Evolutionary conservation across 768 basidiomycete genomes (phyloP), one percentile per base, ranked within the genome.

Genomic region (Pisolithus orientalis): DNA sequence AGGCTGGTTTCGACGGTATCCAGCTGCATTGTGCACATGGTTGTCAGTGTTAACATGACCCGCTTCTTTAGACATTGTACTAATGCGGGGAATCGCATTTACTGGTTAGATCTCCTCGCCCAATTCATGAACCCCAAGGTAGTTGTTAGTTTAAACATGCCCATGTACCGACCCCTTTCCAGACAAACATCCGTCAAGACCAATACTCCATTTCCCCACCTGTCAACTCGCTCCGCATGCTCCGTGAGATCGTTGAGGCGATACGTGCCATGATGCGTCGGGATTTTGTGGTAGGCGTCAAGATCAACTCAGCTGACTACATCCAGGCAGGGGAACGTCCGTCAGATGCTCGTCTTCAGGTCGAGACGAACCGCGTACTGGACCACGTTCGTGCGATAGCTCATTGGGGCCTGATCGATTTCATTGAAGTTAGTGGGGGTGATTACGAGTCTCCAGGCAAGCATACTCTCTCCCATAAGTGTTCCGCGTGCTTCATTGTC

Each of bases 391-490:
- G 69, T 16, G 64, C 74, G 38, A 80, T 93, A 28, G 79, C 84
- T 0, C 63, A 65, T 38, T 90, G 89, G 83, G 75, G 76, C 1
- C 68, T 70, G 16, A 61, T 94, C 5, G 92, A 95, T 65, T 87
- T 92, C 61, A 81, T 95, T 47, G 92, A 95, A 66, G 80, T 95
- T 53, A 90, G 85, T 51, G 92, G 92, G 1, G 92, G 92, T 0
- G 84, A 85, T 62, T 95, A 94, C 58, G 88, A 91, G 61, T 79
- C 75, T 16, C 85, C 87, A 58, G 80, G 90, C 85, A 58, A 16
- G 74, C 59, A 2, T 27, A 13, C 5, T 28, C 29, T 51, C 17
- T 17, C 16, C 9, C 40, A 65, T 68, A 59, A 5, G 27, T 45
- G 16, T 28, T 13, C 27, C 29, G 29, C 17, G 24, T 21, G 29